phyloP scores from a whole-genome alignment of 208 protist genomes.

The Trichomonas gallinae region DNA sequence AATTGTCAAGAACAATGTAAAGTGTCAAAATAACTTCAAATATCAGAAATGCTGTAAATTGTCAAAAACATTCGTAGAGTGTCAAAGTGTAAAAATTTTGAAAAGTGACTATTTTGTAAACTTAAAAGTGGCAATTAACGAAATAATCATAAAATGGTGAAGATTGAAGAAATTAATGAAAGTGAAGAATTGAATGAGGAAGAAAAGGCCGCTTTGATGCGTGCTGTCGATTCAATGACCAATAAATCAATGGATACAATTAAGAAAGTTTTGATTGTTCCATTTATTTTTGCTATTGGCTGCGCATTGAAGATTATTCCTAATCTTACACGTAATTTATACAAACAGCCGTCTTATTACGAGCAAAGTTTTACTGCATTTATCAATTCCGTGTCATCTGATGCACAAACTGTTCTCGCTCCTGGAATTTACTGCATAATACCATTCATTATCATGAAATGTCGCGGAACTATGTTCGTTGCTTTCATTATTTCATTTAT shows the following conservation, averaged over 20 bases:
- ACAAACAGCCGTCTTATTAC: background rate
- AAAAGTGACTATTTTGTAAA: no score
- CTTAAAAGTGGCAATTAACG: no score
- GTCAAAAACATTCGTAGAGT: no score
- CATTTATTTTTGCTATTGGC: background rate
- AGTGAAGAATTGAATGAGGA: background rate
- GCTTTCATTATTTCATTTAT: background rate
- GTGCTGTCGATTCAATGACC: background rate
- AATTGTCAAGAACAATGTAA: no score
- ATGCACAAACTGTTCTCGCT: background rate
- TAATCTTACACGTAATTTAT: background rate
- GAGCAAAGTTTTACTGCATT: background rate
- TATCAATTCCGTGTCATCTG: background rate
- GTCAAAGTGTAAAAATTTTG: no score
- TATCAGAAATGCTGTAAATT: no score
- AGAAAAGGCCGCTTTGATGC: background rate
- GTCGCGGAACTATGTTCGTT: background rate
- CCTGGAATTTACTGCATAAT: background rate
- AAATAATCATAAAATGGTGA: no score
- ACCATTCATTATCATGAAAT: background rate
- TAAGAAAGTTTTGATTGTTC: background rate
- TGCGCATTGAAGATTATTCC: background rate
- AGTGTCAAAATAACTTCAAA: no score
- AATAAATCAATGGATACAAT: background rate
- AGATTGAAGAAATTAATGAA: background rate